A percentile compares a stretch with the other conserved stretches of the same genome.
These are phyloP conservation scores for Zostera marina DNA, from an alignment of 116 monocot genomes.

Conservation along the genomic window DNA sequence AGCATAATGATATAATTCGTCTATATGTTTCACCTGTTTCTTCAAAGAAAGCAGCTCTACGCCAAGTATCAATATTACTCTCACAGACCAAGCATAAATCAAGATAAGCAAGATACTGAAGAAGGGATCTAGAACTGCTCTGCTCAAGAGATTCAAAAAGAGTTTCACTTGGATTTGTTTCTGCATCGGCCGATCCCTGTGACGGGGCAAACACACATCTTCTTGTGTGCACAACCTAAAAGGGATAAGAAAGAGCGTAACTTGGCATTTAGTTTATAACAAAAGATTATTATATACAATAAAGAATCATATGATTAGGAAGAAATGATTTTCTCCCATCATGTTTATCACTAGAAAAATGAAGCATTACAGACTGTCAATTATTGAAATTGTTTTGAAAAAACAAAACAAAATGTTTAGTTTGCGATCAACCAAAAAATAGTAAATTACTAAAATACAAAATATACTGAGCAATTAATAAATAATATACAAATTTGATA, in stretches of 20 bases:
- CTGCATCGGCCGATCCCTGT: conserved; percentile 83
- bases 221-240: conserved; percentile 72
- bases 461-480: not conserved
- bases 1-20: conserved; percentile 48
- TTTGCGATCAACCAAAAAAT: not conserved
- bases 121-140: conserved; percentile 61
- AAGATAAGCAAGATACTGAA: conserved; percentile 89
- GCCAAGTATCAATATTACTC: conserved; percentile 83
- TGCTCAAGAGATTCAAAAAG: conserved; percentile 79
- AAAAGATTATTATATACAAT: not conserved
- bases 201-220: conserved; percentile 73
- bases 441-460: no score
- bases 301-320: not conserved
- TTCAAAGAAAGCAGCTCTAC: conserved; percentile 89
- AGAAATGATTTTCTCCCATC: not conserved
- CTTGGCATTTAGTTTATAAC: not conserved
- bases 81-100: conserved; percentile 72
- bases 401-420: not conserved
- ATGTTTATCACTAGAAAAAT: not conserved
- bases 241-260: not conserved
- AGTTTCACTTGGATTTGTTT: conserved; percentile 82
- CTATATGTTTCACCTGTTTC: conserved; percentile 87
- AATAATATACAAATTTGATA: not conserved
- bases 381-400: not conserved
- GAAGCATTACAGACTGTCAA: no score